Base-by-base conservation (phyloP, 192 early-diverging fungal genomes). In the Backusella morwellensis region DNA sequence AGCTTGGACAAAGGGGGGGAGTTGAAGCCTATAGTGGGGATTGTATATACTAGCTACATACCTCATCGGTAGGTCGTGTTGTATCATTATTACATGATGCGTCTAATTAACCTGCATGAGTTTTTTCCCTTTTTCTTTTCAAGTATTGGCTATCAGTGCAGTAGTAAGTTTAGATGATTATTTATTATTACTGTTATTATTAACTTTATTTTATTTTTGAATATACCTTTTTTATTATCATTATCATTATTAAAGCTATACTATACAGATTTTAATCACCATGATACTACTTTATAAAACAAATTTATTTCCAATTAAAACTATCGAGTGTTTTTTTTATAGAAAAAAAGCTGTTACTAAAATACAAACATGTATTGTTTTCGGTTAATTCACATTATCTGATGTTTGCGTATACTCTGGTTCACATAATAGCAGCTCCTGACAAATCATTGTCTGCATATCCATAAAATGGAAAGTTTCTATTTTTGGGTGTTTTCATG, bases 141-240 rank as follows among this genome's bases (percentile, higher is more conserved):
- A 75, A 83, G 79, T 14, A 85, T 88, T n/a, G 89, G 89, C 4
- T 89, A 90, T 44, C 89, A 89, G 73, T 90, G 89, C 72, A 88
- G 86, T 40, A 89, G 80, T 82, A 78, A 72, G 80, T 71, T 41
- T 35, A 70, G 35, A 47, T 26, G 40, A 44, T 41, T 34, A 29
- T 29, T 50, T 63, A 26, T 0, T 26, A 54, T 21, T 54, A 54
- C 21, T 54, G 6, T 54, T 54, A 59, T 26, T 59, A 26, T n/a
- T 23, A 66, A 7, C 23, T n/a, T 17, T 34, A 9, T 35, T 75
- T 21, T 12, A 19, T 66, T 38, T 36, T 40, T 40, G 38, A 40
- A 40, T 12, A 7, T 40, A 40, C 38, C 12, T 40, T 40, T 29
- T 50, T 19, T n/a, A 11, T 21, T 42, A 36, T 75, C 12, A 17